Evolutionary conservation across 345 rosid species (phyloP), one percentile per base, ranked within the genome.

Genomic region (Arabidopsis thaliana): DNA sequence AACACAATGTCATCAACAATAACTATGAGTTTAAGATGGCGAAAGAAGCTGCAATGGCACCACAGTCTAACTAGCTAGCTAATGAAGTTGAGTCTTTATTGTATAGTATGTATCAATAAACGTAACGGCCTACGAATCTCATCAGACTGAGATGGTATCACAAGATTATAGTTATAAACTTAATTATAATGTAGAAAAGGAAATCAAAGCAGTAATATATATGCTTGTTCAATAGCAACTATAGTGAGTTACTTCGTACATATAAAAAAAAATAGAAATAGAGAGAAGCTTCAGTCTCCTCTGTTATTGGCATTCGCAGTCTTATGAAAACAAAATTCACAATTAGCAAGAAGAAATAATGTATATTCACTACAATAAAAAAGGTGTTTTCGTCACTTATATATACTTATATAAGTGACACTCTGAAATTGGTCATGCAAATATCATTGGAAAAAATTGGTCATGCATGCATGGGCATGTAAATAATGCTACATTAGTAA

Each of bases 1-100:
- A 46, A 63, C n/a, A 77, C 20, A 70, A 34, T 11, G 67, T 28
- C 32, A 28, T 14, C 36, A 50, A 65, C 62, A 49, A 3, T 4
- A 49, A 64, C 14, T 9, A 69, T 69, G 74, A 36, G 13, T 34
- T 65, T 12, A 57, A 76, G 52, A 28, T 55, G 10, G 36, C 62
- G 51, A 48, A 53, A 16, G 75, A 77, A 59, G 55, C 41, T 59
- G 73, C 81, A 41, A 72, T 78, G 72, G 33, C 81, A 78, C 77
- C 81, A 58, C 10, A 50, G 1, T 59, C 78, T 59, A 78, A 72
- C 37, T 69, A 76, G 73, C 44, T 63, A 51, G 32, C 16, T 28
- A 8, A 51, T 10, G 4, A 51, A n/a, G 34, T 50, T 22, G 32
- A 45, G 68, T 7, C 30, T 52, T 38, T 44, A 5, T 36, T 22